Base-by-base conservation (phyloP, 495 filamentous ascomycete genomes). In the Aspergillus leporis region DNA sequence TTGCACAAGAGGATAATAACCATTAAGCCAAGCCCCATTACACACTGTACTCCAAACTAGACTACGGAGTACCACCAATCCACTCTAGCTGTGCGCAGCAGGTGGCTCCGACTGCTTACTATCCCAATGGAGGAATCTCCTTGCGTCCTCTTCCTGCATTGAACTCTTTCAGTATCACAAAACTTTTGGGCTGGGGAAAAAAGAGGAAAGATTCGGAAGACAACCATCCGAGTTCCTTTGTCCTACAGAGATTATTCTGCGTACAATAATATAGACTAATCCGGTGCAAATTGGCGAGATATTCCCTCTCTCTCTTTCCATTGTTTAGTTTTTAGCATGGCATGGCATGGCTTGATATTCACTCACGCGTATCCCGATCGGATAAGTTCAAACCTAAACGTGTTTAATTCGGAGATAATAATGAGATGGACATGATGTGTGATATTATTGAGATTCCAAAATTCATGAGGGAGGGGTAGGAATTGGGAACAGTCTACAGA, bases 141-240 rank as follows among this genome's bases (percentile, higher is more conserved):
- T 63, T 63, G 61, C 61, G 61, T 59, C 61, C 19, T 32, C 52
- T 25, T 47, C 43, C 43, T 59, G 61, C 52, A 60, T 36, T 28
- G 18, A 28, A 48, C 31, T n/a, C 45, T 23, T 47, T 22, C 1
- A 22, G 2, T 40, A 7, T 36, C 12, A 14, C 23, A 40, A 9
- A 18, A 48, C 56, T 18, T 38, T 36, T 13, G 23, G 34, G 18
- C 19, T 23, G 48, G 25, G 49, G 40, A 49, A 31, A 25, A n/a
- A n/a, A n/a, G n/a, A n/a, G 43, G 19, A 30, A 58, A 38, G 31
- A 21, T 7, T 38, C 59, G 60, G 63, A 51, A 65, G 60, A 58
- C 53, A 60, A 68, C 63, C 65, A 55, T 61, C 65, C 65, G 60
- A 43, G n/a, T 40, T 54, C n/a, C n/a, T 1, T 53, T 45, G 8